Percentiles rank a stretch among this genome's conserved stretches.
These are phyloP conservation scores for Mycena capillaripes DNA, from an alignment of 768 basidiomycete species.

Conservation along the genomic window DNA sequence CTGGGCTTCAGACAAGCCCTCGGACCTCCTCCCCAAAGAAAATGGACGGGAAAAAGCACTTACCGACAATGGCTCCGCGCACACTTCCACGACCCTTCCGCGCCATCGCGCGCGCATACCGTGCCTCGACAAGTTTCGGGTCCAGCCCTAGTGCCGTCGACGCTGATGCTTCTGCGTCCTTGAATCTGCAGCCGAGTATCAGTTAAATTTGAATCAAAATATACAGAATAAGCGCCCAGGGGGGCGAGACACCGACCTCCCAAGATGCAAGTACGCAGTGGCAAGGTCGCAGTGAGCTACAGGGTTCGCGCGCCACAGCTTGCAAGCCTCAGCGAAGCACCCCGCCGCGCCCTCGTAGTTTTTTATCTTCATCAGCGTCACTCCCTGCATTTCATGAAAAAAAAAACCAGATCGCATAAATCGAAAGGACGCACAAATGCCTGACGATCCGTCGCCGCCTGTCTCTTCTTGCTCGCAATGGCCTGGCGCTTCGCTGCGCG, in stretches of 20 bases:
- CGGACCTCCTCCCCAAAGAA: too few species aligned
- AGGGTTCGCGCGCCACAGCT: slow-evolving; percentile 30
- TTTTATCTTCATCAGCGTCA: slow-evolving; percentile 33
- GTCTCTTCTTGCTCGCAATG: background rate
- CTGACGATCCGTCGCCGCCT: slow-evolving; percentile 14
- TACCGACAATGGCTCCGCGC: slow-evolving; percentile 30
- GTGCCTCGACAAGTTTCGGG: slow-evolving; percentile 35
- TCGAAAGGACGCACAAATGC: slow-evolving; percentile 15
- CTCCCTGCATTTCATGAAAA: slow-evolving; percentile 16
- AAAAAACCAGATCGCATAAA: background rate
- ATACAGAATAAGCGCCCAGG: background rate
- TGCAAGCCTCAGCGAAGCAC: slow-evolving; percentile 31
- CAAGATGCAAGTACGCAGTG: slow-evolving; percentile 36
- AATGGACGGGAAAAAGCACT: background rate
- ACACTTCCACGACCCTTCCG: slow-evolving; percentile 26
- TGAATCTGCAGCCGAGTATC: slow-evolving; percentile 9
- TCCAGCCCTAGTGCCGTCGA: slow-evolving; percentile 35
- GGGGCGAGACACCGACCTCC: slow-evolving; percentile 16
- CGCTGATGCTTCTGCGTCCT: slow-evolving; percentile 26
- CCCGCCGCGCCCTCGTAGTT: slow-evolving; percentile 34
- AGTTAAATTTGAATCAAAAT: background rate
- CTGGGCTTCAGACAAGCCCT: too few species aligned
- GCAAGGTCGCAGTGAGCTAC: slow-evolving; percentile 36
- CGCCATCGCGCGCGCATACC: slow-evolving; percentile 36
- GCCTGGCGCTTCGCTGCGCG: slow-evolving; percentile 27